Percentiles rank a stretch among this genome's conserved stretches.
These are phyloP conservation scores for Tolypocladium tundrense DNA, from an alignment of 2,329 filamentous ascomycete genomes.

Conservation along the genomic window DNA sequence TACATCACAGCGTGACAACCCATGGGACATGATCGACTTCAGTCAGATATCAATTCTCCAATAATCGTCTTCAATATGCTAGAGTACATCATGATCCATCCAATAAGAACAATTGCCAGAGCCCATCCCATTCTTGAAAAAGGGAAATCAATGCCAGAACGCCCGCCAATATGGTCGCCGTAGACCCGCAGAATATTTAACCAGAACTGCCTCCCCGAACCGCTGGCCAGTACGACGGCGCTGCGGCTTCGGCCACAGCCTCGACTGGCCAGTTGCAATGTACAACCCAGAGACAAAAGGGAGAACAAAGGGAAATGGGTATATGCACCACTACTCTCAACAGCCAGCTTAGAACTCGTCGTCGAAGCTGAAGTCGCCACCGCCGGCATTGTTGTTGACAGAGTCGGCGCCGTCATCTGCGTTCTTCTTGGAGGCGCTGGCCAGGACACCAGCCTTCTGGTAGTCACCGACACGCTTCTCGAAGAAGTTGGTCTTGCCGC, in stretches of 20 bases:
- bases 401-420: slow-evolving; percentile 31
- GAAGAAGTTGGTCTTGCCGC: slow-evolving; percentile 99
- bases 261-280: slow-evolving; percentile 11
- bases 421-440: slow-evolving; percentile 68
- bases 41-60: background rate
- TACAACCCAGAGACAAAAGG: slow-evolving; percentile 10
- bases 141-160: slow-evolving; percentile 1
- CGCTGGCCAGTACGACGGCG: background rate
- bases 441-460: slow-evolving; percentile 99
- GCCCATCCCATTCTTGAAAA: slow-evolving; percentile 1
- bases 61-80: background rate
- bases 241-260: background rate
- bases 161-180: background rate
- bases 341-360: slow-evolving; percentile 77
- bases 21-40: background rate
- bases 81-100: slow-evolving; percentile 11
- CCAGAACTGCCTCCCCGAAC: background rate
- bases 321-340: slow-evolving; percentile 11
- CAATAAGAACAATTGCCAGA: slow-evolving; percentile 1
- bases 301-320: slow-evolving; percentile 10
- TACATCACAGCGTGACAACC: background rate
- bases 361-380: slow-evolving; percentile 83
- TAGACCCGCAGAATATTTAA: background rate
- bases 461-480: slow-evolving; percentile 99
- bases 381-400: slow-evolving; percentile 40